Conservation (phyloP, 768 basidiomycete species). For the Polyporus arcularius region DNA sequence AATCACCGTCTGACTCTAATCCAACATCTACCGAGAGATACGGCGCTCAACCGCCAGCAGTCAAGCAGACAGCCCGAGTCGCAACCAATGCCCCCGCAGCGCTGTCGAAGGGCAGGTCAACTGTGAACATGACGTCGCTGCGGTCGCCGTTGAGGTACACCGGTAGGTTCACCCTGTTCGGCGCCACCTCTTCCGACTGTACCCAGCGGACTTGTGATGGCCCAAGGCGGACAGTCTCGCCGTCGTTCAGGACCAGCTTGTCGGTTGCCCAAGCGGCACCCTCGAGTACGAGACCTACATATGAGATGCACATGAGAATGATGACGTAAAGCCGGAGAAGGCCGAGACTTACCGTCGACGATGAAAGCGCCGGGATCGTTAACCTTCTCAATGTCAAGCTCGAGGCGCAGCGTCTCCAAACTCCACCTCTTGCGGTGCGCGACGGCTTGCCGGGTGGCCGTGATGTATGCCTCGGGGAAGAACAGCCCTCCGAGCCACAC, state of each 20-base stretch:
- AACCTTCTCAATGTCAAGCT: slow-evolving; percentile 80
- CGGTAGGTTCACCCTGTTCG: slow-evolving; percentile 72
- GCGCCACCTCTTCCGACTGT: slow-evolving; percentile 45
- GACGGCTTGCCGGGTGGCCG: slow-evolving; percentile 93
- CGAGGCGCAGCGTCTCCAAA: slow-evolving; percentile 80
- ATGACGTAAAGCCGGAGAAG: slow-evolving; percentile 6
- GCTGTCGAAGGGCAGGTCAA: slow-evolving; percentile 77
- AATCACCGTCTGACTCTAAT: slow-evolving; percentile 1
- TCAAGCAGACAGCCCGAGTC: slow-evolving; percentile 89
- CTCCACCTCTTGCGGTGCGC: slow-evolving; percentile 93
- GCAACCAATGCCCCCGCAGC: slow-evolving; percentile 70
- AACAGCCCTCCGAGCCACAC: slow-evolving; percentile 95
- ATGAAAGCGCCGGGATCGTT: slow-evolving; percentile 81
- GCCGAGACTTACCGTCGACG: slow-evolving; percentile 70
- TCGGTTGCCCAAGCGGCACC: slow-evolving; percentile 78
- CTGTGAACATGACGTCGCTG: slow-evolving; percentile 88
- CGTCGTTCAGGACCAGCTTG: slow-evolving; percentile 79
- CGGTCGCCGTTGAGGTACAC: slow-evolving; percentile 92
- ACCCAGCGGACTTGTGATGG: slow-evolving; percentile 90
- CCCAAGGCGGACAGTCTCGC: slow-evolving; percentile 74
- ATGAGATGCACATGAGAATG: background rate
- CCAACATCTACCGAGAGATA: background rate
- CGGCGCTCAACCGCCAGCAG: slow-evolving; percentile 62
- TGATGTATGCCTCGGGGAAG: slow-evolving; percentile 96
- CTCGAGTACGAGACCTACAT: slow-evolving; percentile 85